phyloP scores from a whole-genome alignment of 805 yeast species.

The Myxozyma nipponensis region DNA sequence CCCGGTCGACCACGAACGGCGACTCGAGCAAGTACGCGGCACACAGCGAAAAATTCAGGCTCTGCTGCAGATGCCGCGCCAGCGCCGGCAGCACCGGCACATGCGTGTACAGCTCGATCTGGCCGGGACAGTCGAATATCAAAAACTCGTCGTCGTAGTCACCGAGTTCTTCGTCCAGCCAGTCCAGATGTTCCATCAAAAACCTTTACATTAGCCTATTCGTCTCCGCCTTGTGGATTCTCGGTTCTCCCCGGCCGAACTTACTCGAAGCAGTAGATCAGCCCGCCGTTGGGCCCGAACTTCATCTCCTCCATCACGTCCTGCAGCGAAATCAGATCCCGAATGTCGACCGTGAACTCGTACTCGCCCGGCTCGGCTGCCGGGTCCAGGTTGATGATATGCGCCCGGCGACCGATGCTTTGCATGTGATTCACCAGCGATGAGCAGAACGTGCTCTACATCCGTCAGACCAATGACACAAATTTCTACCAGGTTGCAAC shows the following conservation, averaged over 20 bases:
- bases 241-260: slow-evolving; percentile 1
- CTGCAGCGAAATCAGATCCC: slow-evolving; percentile 83
- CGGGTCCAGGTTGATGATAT: slow-evolving; percentile 91
- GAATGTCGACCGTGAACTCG: slow-evolving; percentile 87
- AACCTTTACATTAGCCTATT: too few species aligned
- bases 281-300: slow-evolving; percentile 92
- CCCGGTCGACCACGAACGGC: slow-evolving; percentile 82
- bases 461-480: not conserved
- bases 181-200: slow-evolving; percentile 80
- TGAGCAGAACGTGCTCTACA: slow-evolving; percentile 78
- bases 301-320: slow-evolving; percentile 95
- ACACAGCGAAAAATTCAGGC: slow-evolving; percentile 80
- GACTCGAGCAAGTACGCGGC: slow-evolving; percentile 92
- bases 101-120: slow-evolving; percentile 90
- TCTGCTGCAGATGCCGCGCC: slow-evolving; percentile 76
- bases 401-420: slow-evolving; percentile 86
- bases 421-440: slow-evolving; percentile 84
- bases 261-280: slow-evolving; percentile 89
- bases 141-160: slow-evolving; percentile 91
- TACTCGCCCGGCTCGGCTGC: slow-evolving; percentile 93
- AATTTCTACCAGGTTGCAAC: not conserved
- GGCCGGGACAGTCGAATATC: slow-evolving; percentile 96
- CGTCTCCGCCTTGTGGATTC: not conserved
- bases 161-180: slow-evolving; percentile 97
- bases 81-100: slow-evolving; percentile 88